Evolutionary conservation across 805 yeast species (phyloP).

Genomic region (Saitoella complicata): DNA sequence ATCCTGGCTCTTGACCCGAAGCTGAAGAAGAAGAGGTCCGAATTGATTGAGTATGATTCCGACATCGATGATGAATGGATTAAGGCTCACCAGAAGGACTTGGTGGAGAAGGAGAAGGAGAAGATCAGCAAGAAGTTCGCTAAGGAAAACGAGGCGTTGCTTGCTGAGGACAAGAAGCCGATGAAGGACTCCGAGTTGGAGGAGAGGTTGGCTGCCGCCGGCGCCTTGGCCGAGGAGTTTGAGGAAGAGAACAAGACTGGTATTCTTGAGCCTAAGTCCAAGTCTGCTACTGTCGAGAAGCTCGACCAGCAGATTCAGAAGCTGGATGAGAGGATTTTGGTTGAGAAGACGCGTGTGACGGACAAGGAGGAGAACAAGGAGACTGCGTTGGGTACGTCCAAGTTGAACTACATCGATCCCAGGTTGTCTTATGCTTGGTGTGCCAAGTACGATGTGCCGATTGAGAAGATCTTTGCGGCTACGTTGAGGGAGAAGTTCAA

Average conservation of each 20-base stretch:
- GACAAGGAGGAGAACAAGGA: slow-evolving; percentile 90
- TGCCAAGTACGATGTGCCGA: slow-evolving; percentile 72
- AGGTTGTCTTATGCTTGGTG: slow-evolving; percentile 78
- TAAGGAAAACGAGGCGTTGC: slow-evolving; percentile 62
- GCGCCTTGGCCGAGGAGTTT: slow-evolving; percentile 30
- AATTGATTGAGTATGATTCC: slow-evolving; percentile 51
- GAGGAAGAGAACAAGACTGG: slow-evolving; percentile 36
- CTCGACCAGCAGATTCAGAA: slow-evolving; percentile 53
- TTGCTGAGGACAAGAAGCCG: slow-evolving; percentile 37
- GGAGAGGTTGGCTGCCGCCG: slow-evolving; percentile 40
- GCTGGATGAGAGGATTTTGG: slow-evolving; percentile 52
- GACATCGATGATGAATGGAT: slow-evolving; percentile 53
- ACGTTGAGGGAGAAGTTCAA: slow-evolving; percentile 81
- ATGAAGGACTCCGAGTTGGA: slow-evolving; percentile 38
- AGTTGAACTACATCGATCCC: slow-evolving; percentile 89
- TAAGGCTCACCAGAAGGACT: slow-evolving; percentile 36
- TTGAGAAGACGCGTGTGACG: slow-evolving; percentile 56
- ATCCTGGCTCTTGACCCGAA: slow-evolving; percentile 47
- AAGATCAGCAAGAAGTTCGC: slow-evolving; percentile 46
- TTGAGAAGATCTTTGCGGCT: slow-evolving; percentile 81
- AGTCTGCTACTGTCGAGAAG: slow-evolving; percentile 47
- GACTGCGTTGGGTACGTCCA: slow-evolving; percentile 84
- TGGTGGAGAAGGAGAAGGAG: slow-evolving; percentile 47
- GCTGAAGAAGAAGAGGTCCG: slow-evolving; percentile 32
- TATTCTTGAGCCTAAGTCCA: slow-evolving; percentile 37